Evolutionary conservation across 2,329 filamentous ascomycete species (phyloP).

Genomic region (Xylaria sp.): DNA sequence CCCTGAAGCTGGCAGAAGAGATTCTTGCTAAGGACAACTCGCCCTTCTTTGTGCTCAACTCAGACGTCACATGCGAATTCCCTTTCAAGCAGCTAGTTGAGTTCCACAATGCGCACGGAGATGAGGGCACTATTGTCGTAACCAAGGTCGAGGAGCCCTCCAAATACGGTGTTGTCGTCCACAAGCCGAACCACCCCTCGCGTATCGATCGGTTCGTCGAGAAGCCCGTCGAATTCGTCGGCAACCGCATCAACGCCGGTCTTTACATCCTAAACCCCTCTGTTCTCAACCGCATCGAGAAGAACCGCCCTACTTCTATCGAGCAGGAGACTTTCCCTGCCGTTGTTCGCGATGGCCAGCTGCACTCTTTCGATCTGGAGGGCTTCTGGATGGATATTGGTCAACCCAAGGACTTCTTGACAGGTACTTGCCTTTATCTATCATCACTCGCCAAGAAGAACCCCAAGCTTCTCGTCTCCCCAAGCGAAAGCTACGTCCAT

Average conservation of each 20-base stretch:
- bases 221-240: conserved; percentile 98
- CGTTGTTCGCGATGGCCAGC: conserved; percentile 86
- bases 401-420: conserved; percentile 98
- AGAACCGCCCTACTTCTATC: conserved; percentile 90
- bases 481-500: conserved; percentile 82
- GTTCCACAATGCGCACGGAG: conserved; percentile 92
- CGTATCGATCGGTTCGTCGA: conserved; percentile 99
- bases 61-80: conserved; percentile 97
- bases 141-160: conserved; percentile 99
- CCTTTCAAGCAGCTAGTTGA: conserved; percentile 89
- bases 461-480: conserved; percentile 81
- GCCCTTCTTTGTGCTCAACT: conserved; percentile 98
- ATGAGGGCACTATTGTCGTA: conserved; percentile 97
- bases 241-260: conserved; percentile 98
- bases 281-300: conserved; percentile 89
- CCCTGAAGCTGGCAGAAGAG: conserved; percentile 92
- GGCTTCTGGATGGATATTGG: conserved; percentile 99
- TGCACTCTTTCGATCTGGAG: conserved; percentile 96
- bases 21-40: conserved; percentile 92
- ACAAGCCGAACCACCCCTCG: conserved; percentile 90
- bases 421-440: conserved; percentile 95
- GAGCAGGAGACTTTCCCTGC: conserved; percentile 99
- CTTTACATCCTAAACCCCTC: conserved; percentile 98
- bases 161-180: conserved; percentile 98
- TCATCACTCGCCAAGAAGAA: conserved; percentile 90